These are phyloP conservation scores for Selaginella moellendorffii DNA, from an alignment of 75 land plant species.

Conservation along the genomic window DNA sequence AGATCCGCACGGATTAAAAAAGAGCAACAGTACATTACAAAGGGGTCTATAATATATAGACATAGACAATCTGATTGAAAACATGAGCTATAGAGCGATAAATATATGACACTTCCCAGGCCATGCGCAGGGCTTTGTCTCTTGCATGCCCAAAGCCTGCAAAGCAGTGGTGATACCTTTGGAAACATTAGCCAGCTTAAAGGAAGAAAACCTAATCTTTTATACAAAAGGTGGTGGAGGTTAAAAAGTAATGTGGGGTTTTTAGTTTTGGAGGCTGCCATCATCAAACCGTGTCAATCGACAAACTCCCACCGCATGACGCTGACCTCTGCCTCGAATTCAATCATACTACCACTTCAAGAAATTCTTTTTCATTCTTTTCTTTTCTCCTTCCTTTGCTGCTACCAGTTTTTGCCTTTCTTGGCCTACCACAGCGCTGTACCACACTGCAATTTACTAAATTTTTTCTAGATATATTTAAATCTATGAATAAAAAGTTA, in stretches of 20 bases:
- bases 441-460: not conserved
- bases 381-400: not conserved
- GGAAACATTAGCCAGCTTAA: no score
- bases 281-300: not conserved
- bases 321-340: not conserved
- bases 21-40: not conserved
- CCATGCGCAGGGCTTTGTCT: no score
- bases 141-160: no score
- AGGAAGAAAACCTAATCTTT: no score
- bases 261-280: no score
- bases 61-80: not conserved
- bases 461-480: no score
- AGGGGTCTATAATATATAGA: not conserved
- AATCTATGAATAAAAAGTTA: not conserved
- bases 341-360: not conserved
- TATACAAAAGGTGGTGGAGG: no score
- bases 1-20: not conserved
- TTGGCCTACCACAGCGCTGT: not conserved
- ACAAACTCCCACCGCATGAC: not conserved
- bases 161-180: no score
- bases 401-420: not conserved
- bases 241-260: no score
- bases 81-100: no score
- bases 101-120: no score
- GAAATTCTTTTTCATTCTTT: not conserved